These are phyloP conservation scores for Phoenix roebelenii DNA, from an alignment of 176 grass and related monocot genomes.

Conservation along the genomic window DNA sequence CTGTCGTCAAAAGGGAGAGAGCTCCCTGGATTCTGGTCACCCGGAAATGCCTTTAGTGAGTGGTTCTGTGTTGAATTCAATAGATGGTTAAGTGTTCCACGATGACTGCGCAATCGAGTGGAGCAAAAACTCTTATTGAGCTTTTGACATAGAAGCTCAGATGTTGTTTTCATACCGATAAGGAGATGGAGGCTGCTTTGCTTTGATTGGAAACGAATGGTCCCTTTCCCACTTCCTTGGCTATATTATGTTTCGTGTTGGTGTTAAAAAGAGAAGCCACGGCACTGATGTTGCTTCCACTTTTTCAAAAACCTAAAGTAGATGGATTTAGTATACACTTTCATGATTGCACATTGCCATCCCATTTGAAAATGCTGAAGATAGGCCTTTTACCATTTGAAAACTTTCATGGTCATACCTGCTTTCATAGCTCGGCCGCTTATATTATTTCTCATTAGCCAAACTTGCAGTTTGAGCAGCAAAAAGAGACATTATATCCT, in stretches of 20 bases:
- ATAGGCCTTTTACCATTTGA: slow-evolving; percentile 43
- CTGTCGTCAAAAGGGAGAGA: not conserved
- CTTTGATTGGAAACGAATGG: not conserved
- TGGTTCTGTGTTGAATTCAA: too few relatives aligned
- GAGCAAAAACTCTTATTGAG: too few relatives aligned
- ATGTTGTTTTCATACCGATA: slow-evolving; percentile 1
- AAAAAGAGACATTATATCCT: not conserved
- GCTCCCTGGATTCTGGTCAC: too few relatives aligned
- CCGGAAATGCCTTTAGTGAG: too few relatives aligned
- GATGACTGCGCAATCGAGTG: too few relatives aligned
- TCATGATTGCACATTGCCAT: not conserved
- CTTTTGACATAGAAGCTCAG: slow-evolving; percentile 4
- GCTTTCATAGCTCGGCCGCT: not conserved
- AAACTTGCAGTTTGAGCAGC: slow-evolving; percentile 10
- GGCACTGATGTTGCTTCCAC: slow-evolving; percentile 22
- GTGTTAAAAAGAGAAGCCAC: not conserved
- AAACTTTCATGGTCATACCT: slow-evolving; percentile 20
- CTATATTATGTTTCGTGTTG: not conserved
- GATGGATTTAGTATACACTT: slow-evolving; percentile 12
- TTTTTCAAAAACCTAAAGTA: slow-evolving; percentile 35
- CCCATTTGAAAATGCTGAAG: slow-evolving; percentile 43
- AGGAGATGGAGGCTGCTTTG: too few relatives aligned
- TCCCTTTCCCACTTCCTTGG: not conserved
- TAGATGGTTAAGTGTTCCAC: too few relatives aligned
- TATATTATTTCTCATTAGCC: not conserved